phyloP scores from a whole-genome alignment of 2,329 filamentous ascomycete genomes.

The Cercospora beticola region DNA sequence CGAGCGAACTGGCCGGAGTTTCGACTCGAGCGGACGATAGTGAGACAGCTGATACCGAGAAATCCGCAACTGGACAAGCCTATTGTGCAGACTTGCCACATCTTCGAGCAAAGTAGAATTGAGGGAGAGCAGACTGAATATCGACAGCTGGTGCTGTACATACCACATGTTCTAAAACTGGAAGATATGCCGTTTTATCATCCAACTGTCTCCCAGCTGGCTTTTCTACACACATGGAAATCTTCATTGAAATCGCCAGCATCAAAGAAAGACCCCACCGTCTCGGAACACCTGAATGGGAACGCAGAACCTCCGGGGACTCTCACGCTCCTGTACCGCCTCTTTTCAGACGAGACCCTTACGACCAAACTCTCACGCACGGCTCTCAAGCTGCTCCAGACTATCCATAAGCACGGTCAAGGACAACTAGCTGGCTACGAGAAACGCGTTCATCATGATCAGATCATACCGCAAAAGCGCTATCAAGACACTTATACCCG shows the following conservation, averaged over 20 bases:
- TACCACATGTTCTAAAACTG: constrained; percentile 65
- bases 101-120: constrained; percentile 48
- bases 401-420: constrained; percentile 71
- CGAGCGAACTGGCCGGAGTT: constrained; percentile 34
- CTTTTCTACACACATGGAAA: constrained; percentile 70
- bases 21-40: constrained; percentile 61
- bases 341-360: constrained; percentile 48
- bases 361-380: constrained; percentile 59
- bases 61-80: constrained; percentile 74
- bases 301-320: background rate
- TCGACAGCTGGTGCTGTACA: constrained; percentile 68
- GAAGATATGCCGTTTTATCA: constrained; percentile 83
- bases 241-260: constrained; percentile 14
- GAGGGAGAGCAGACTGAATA: constrained; percentile 25
- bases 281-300: background rate
- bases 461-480: constrained; percentile 70
- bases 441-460: constrained; percentile 82
- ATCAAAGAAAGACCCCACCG: background rate
- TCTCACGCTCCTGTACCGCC: constrained; percentile 21
- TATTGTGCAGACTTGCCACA: constrained; percentile 78
- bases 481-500: constrained; percentile 80
- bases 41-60: constrained; percentile 76
- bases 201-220: constrained; percentile 70
- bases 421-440: constrained; percentile 66
- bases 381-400: constrained; percentile 65